phyloP scores from a whole-genome alignment of 139 green algal species.

The Micractinium conductrix region DNA sequence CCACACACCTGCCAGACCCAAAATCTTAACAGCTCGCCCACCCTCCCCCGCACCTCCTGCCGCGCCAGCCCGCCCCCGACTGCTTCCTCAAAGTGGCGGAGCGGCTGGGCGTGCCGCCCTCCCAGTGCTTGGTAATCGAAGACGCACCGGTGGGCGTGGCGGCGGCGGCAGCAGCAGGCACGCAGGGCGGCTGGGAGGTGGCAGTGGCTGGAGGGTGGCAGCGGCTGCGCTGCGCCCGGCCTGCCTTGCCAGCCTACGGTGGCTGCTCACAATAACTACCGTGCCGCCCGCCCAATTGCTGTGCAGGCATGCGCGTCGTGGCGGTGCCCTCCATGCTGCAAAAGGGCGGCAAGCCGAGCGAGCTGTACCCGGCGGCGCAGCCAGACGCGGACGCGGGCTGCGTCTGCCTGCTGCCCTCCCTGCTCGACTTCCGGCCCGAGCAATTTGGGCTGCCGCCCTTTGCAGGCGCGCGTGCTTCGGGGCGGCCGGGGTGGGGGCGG shows the following conservation, averaged over 20 bases:
- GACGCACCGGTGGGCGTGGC: conserved; percentile 80
- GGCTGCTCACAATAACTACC: too few species aligned
- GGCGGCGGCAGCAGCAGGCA: conserved; percentile 73
- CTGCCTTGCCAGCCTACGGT: too few species aligned
- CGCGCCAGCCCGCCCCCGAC: conserved; percentile 87
- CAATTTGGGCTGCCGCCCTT: conserved; percentile 80
- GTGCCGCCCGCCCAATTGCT: too few species aligned
- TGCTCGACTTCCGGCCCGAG: conserved; percentile 80
- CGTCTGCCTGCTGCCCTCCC: conserved; percentile 70
- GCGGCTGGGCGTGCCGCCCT: conserved; percentile 55
- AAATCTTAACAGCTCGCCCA: too few species aligned
- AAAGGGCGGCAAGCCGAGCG: conserved; percentile 12
- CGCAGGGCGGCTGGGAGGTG: too few species aligned
- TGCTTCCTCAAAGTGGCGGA: conserved; percentile 77
- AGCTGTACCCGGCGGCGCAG: conserved; percentile 38
- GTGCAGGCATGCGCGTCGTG: conserved; percentile 88
- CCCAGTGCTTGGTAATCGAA: conserved; percentile 86
- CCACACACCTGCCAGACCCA: too few species aligned
- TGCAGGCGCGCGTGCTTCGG: conserved; percentile 40
- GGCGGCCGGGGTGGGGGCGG: neutral
- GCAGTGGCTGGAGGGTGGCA: too few species aligned
- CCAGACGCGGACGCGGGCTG: conserved; percentile 20
- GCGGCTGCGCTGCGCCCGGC: too few species aligned
- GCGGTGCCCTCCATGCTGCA: conserved; percentile 76
- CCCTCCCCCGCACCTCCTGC: too few species aligned